Base-by-base conservation (phyloP, 176 grass and related monocot species). In the Zoysia pacifica region DNA sequence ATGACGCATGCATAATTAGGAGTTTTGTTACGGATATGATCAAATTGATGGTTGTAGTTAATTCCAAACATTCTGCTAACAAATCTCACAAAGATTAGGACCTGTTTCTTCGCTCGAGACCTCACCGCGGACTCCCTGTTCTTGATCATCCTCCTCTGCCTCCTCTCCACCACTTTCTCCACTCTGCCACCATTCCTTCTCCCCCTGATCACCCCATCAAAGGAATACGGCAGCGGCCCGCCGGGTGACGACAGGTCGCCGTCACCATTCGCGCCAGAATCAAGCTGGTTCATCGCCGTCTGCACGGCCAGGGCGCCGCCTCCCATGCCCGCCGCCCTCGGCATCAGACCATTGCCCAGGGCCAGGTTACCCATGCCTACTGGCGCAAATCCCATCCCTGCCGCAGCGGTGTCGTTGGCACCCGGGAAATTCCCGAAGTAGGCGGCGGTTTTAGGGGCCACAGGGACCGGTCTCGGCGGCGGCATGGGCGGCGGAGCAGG, bases 71-170 rank as follows among this genome's bases (percentile, higher is more conserved):
- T 28, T 28, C 28, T 28, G 50, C 5, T 62, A 44, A 52, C 28
- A 28, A 28, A 28, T 28, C 28, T 28, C 28, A 70, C 54, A 76
- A 55, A 76, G 39, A 37, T 39, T 16, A 50, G 16, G 2, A 97
- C 93, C 93, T 93, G 93, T 85, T 97, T 97, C 55, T 90, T 88
- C n/a, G 93, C 90, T 0, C 93, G 85, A 9, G 93, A 97, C 67
- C 93, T 93, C 1, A 90, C 90, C 0, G 93, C 93, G 0, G 90
- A 93, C 68, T 96, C 93, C 83, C 93, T 92, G 87, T 96, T 96
- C 87, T 96, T 96, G 83, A 96, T 96, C 93, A 96, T 96, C 82
- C 93, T 92, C 82, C 87, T 93, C 82, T 96, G 93, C 67, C 90
- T 88, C 76, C 93, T 88, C 82, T 96, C 93, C 58, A 96, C 90